Conservation (phyloP, 495 filamentous ascomycete species). For the Glarea lozoyensis region DNA sequence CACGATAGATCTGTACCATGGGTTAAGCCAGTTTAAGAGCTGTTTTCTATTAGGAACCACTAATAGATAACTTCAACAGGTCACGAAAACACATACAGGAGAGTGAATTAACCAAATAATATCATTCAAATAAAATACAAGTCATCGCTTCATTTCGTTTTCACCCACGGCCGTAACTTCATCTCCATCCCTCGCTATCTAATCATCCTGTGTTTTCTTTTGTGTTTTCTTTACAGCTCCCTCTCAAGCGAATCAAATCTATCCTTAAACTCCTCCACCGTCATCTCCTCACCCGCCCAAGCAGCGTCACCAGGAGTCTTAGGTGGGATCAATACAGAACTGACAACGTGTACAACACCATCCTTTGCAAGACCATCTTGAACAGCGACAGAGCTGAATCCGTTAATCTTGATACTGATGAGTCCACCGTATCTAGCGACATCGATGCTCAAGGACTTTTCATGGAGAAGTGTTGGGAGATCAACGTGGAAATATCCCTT, state of each 20-base stretch:
- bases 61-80: too few relatives aligned
- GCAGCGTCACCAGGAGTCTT: conserved; percentile 27
- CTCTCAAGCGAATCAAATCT: conserved; percentile 16
- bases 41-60: too few relatives aligned
- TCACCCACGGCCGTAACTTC: too few relatives aligned
- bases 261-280: conserved; percentile 49
- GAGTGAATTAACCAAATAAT: too few relatives aligned
- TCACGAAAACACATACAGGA: too few relatives aligned
- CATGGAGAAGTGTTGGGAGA: conserved; percentile 55
- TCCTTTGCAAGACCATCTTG: conserved; percentile 61
- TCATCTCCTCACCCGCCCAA: conserved; percentile 43
- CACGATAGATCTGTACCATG: too few relatives aligned
- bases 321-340: conserved; percentile 66
- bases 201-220: too few relatives aligned
- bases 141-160: too few relatives aligned
- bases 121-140: too few relatives aligned
- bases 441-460: conserved; percentile 53
- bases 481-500: conserved; percentile 43
- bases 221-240: conserved; percentile 20
- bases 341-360: conserved; percentile 69
- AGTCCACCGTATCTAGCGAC: conserved; percentile 52
- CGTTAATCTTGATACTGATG: conserved; percentile 63
- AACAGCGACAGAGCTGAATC: conserved; percentile 45
- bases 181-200: too few relatives aligned
- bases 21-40: too few relatives aligned